Evolutionary conservation across 169 alveolate species (phyloP).

Genomic region (Condylostoma magnum): DNA sequence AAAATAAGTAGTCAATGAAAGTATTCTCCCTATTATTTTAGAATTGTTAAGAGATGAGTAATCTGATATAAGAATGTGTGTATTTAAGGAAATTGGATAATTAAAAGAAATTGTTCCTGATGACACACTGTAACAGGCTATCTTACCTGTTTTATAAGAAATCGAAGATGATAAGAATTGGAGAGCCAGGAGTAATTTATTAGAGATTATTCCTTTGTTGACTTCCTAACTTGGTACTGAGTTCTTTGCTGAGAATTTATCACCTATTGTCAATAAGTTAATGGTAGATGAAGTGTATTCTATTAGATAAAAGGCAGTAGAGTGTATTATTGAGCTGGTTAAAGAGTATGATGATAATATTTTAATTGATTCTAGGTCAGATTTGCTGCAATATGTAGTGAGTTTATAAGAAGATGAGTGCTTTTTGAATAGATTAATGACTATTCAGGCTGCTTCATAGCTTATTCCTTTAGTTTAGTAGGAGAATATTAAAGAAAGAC

Average conservation of each 20-base stretch:
- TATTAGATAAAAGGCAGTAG: not conserved
- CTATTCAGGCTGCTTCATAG: not conserved
- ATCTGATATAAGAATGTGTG: slow-evolving; percentile 71
- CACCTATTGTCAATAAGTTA: not conserved
- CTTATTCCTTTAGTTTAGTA: not conserved
- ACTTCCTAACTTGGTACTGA: slow-evolving; percentile 62
- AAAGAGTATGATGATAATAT: no score
- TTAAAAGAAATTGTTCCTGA: slow-evolving; percentile 64
- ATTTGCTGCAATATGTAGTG: no score
- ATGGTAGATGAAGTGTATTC: not conserved
- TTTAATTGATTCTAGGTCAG: no score
- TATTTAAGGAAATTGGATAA: slow-evolving; percentile 65
- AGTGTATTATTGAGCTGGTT: not conserved
- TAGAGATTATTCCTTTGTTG: slow-evolving; percentile 70
- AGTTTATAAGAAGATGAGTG: not conserved
- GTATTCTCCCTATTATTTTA: slow-evolving; percentile 68
- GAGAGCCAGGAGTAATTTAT: slow-evolving; percentile 73
- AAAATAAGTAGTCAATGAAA: slow-evolving; percentile 61
- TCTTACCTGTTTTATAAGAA: slow-evolving; percentile 77
- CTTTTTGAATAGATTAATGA: not conserved
- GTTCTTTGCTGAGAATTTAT: slow-evolving; percentile 26
- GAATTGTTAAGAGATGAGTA: slow-evolving; percentile 70
- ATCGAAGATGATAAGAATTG: slow-evolving; percentile 78
- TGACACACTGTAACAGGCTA: slow-evolving; percentile 58
- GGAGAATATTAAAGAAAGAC: not conserved